Evolutionary conservation across 768 basidiomycete genomes (phyloP), one percentile per base, ranked within the genome.

Genomic region (Tricholoma hemisulphureum): DNA sequence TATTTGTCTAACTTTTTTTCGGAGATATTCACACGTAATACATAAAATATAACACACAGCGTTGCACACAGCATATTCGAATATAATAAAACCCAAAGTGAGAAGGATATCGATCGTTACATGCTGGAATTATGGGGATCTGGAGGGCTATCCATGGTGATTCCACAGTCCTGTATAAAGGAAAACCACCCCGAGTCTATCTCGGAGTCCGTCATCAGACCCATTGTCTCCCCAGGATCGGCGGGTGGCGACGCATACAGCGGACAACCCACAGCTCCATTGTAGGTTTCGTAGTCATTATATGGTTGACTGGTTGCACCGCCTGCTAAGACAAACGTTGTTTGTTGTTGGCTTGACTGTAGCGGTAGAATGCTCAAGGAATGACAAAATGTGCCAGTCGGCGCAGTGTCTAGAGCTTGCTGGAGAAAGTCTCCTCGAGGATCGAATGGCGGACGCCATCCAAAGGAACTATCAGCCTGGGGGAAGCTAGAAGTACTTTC

Each of bases 141-240:
- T 14, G 43, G 10, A 46, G 43, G 43, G 14, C 43, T 46, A 24
- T 46, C 23, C 43, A 46, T 46, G 4, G 78, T 75, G 51, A 82
- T 79, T 6, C 81, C 81, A 65, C 76, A 80, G 62, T 81, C 78
- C 32, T 73, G 73, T 69, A 81, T 80, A 59, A 81, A 81, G 8
- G 77, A 74, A 37, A 80, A 57, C 81, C 81, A 82, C 6, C 75
- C 75, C 4, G 77, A 75, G 60, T 82, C 79, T 69, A 79, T 76
- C 23, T 74, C 74, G 39, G 75, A 75, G 58, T 79, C 77, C 31
- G 73, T 74, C 51, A 77, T 73, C 35, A 81, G 59, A 18, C 79
- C 80, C 59, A 75, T 65, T 13, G 73, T 69, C n/a, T 70, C 72
- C 23, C 67, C 62, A 6, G 68, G 63, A 51, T 72, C 69, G 11